Conservation (phyloP, 2,329 filamentous ascomycete species). For the Hortaea werneckii region DNA sequence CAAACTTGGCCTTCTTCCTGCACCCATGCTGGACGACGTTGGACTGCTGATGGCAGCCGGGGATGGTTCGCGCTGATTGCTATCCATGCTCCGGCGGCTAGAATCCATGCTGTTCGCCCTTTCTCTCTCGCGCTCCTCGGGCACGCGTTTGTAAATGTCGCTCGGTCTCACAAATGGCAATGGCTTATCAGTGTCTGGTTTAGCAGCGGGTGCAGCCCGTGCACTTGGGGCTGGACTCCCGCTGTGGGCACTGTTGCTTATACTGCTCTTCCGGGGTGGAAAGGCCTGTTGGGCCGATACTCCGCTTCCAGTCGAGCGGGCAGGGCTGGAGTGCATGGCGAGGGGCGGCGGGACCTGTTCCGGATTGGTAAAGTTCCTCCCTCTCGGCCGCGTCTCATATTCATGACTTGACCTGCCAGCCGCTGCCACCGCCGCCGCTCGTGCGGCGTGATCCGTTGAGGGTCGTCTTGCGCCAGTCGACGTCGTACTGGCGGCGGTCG, state of each 20-base stretch:
- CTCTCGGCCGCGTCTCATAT: constrained; percentile 1
- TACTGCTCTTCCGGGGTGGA: constrained; percentile 53
- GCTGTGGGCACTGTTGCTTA: constrained; percentile 41
- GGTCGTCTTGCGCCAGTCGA: not conserved
- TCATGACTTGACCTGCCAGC: constrained; percentile 6
- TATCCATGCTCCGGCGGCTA: constrained; percentile 47
- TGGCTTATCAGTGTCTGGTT: constrained; percentile 36
- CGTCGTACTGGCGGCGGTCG: constrained; percentile 2
- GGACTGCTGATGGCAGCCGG: not conserved
- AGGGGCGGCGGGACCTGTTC: constrained; percentile 41
- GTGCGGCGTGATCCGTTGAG: constrained; percentile 5
- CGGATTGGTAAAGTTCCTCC: constrained; percentile 40
- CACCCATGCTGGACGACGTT: constrained; percentile 6
- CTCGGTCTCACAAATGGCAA: constrained; percentile 60
- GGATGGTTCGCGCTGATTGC: constrained; percentile 17
- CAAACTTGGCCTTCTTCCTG: constrained; percentile 6
- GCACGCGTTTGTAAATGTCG: constrained; percentile 65
- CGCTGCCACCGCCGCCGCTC: not conserved
- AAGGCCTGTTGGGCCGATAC: constrained; percentile 32
- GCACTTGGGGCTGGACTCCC: constrained; percentile 19
- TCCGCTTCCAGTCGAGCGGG: constrained; percentile 22
- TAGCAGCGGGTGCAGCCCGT: not conserved
- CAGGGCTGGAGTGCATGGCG: constrained; percentile 32
- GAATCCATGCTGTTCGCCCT: constrained; percentile 49
- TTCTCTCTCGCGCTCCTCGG: constrained; percentile 52